A percentile compares a stretch with the other conserved stretches of the same genome.
These are phyloP conservation scores for Jackrogersella minutella DNA, from an alignment of 495 filamentous ascomycete species.

Conservation along the genomic window DNA sequence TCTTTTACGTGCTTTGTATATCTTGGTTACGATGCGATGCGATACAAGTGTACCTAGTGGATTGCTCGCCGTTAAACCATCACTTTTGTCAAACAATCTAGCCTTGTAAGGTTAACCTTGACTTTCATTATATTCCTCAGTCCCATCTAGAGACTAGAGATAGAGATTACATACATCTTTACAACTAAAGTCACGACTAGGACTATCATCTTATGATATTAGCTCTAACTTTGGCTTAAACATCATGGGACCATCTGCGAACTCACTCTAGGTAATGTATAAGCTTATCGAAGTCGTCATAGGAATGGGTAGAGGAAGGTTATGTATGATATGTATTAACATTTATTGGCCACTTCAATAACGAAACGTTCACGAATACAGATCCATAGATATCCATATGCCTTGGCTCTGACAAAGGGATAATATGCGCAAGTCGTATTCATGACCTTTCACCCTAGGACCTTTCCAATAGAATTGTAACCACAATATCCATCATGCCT, in stretches of 20 bases:
- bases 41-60: neutral
- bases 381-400: too few species aligned
- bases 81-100: too few species aligned
- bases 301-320: neutral
- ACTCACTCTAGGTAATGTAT: neutral
- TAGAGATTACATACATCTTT: too few species aligned
- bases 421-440: neutral
- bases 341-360: neutral
- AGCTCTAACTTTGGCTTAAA: neutral
- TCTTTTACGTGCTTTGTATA: neutral
- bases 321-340: too few species aligned
- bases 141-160: neutral
- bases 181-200: too few species aligned
- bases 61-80: too few species aligned
- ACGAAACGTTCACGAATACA: neutral
- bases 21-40: slow-evolving; percentile 6
- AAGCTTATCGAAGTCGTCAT: slow-evolving; percentile 13
- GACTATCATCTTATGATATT: neutral
- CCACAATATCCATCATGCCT: neutral
- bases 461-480: neutral
- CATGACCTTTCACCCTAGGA: neutral
- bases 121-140: neutral
- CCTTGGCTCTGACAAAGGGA: neutral
- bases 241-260: neutral
- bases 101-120: too few species aligned